Evolutionary conservation across 2,329 filamentous ascomycete species (phyloP), one percentile per base, ranked within the genome.

Genomic region (Neobulgaria alba): DNA sequence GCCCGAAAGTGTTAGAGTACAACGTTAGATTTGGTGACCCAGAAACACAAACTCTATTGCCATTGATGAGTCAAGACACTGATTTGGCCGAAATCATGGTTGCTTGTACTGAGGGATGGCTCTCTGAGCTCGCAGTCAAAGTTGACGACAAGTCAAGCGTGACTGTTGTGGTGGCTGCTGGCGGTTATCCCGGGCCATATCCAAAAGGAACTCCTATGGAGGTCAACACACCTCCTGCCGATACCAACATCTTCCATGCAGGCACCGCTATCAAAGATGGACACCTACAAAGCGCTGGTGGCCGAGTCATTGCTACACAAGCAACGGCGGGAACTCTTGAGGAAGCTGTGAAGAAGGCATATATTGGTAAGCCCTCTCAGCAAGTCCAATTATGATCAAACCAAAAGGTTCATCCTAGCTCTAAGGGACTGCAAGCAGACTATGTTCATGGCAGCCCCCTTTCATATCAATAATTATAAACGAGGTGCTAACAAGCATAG

Each of bases 21-120:
- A 95, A 95, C 55, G 87, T 94, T 36, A 79, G 89, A 42, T 93
- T 93, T 57, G 89, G 89, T 35, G 88, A 95, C 58, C 89, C 89
- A 2, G 89, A 95, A 64, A 92, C 86, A 0, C 87, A 95, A 66
- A 92, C 84, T 2, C 72, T 95, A 15, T 69, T 95, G 9, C 80
- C 85, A 8, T 70, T 95, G 14, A 72, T 95, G 57, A 82, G 75
- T 34, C 65, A 73, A 41, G 80, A 92, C 46, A 86, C 83, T 16
- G 89, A 95, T 63, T 71, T 96, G 36, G 89, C 87, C 1, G 79
- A 90, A 59, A 73, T 95, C 45, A 89, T 95, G 83, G 69, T 89
- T 33, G 87, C 88, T 41, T 94, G 87, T 61, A 77, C 83, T 7
- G 75, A 82, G 38, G 80, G 83, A 29, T 83, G 77, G 57, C 73